Evolutionary conservation across 768 basidiomycete genomes (phyloP), one percentile per base, ranked within the genome.

Genomic region (Holtermannia corniformis): DNA sequence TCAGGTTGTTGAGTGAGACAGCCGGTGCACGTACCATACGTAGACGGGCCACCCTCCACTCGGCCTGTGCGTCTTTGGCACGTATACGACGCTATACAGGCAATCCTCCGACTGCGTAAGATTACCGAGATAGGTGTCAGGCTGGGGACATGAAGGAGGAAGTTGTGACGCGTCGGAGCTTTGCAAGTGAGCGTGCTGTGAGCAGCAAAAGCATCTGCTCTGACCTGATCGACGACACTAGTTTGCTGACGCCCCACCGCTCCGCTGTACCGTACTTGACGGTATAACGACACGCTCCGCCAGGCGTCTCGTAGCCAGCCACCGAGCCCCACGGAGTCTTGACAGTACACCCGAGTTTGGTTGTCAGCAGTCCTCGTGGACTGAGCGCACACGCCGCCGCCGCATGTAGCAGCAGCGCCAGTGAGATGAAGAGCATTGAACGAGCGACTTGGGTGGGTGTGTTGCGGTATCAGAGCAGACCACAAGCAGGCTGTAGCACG

Each of bases 71-170:
- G 74, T 64, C 5, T 75, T 70, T 4, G 85, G 86, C 2, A 82
- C 80, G 64, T 86, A 89, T 25, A 85, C 74, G 22, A 85, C 73
- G 76, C 87, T 81, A 20, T 82, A 87, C 44, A 93, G 76, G 67
- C 89, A 93, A 67, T 91, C 86, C 70, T 91, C 89, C 0, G 76
- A 50, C 68, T 77, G 71, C 73, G 79, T 3, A 71, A 65, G n/a
- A 79, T 56, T 47, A 4, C 54, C 41, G 60, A 78, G 74, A 11
- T 47, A 26, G 1, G n/a, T 32, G 16, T 19, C n/a, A 40, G 54
- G 72, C 68, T 90, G 89, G 7, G 85, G 83, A 67, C 88, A 92
- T 5, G 81, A 77, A 3, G 82, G 76, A 19, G 87, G 87, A 26
- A 86, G 73, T 7, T 71, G 72, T 0, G 81, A 74, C 11, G 75